phyloP scores from a whole-genome alignment of 192 early-diverging fungal genomes.

The Mortierella alpina region DNA sequence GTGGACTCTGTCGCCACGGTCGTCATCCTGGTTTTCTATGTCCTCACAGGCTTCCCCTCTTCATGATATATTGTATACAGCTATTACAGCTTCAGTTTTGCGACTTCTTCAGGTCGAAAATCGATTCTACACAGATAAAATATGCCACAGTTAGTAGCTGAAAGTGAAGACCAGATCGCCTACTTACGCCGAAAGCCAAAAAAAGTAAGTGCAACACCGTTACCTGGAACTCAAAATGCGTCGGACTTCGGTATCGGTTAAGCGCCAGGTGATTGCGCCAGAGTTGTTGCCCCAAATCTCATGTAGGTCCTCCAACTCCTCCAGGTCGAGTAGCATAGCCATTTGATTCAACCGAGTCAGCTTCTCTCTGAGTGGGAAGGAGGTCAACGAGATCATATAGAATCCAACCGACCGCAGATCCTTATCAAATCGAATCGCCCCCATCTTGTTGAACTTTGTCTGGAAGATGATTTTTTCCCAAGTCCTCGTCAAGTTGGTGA shows the following conservation, averaged over 20 bases:
- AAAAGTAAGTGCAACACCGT: neutral
- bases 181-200: neutral
- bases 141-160: neutral
- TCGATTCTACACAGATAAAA: conserved; percentile 60
- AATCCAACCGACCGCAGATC: conserved; percentile 83
- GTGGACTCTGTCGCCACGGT: too few species aligned
- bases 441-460: conserved; percentile 91
- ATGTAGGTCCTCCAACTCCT: conserved; percentile 76
- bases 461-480: conserved; percentile 89
- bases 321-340: conserved; percentile 84
- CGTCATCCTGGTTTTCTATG: too few species aligned
- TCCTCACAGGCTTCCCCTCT: too few species aligned
- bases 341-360: conserved; percentile 89
- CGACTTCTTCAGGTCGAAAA: conserved; percentile 69
- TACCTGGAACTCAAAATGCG: conserved; percentile 75
- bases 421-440: conserved; percentile 92
- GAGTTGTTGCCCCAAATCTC: conserved; percentile 76
- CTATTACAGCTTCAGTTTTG: conserved; percentile 49
- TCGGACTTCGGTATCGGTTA: conserved; percentile 75
- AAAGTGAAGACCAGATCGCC: neutral
- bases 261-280: conserved; percentile 75
- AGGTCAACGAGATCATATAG: conserved; percentile 71
- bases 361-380: conserved; percentile 74
- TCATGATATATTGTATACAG: too few species aligned
- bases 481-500: conserved; percentile 81